A percentile compares a stretch with the other conserved stretches of the same genome.
These are phyloP conservation scores for Malassezia globosa DNA, from an alignment of 1,284 basidiomycete genomes.

Conservation along the genomic window DNA sequence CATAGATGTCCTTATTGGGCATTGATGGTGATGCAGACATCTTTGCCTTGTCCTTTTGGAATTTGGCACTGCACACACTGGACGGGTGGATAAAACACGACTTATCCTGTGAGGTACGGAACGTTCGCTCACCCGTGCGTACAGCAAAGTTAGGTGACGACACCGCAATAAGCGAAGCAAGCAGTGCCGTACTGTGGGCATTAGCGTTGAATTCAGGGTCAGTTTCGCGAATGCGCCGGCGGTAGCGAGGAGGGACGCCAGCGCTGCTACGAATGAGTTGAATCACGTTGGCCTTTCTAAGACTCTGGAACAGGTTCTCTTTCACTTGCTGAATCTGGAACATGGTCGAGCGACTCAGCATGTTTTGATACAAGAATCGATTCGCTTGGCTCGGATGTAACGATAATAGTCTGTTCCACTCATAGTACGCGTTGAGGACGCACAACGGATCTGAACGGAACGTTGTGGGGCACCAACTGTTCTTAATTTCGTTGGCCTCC, in stretches of 20 bases:
- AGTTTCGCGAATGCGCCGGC: conserved; percentile 24
- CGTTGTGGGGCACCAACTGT: conserved; percentile 64
- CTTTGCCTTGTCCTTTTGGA: conserved; percentile 49
- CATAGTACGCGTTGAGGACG: conserved; percentile 67
- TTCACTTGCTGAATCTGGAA: conserved; percentile 75
- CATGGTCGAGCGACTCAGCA: conserved; percentile 72
- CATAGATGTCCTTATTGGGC: conserved; percentile 61
- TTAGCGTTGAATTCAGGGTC: conserved; percentile 55
- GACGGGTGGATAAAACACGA: conserved; percentile 72
- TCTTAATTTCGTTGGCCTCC: conserved; percentile 59
- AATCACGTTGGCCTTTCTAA: conserved; percentile 56
- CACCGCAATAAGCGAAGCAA: conserved; percentile 73
- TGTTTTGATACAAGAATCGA: conserved; percentile 73
- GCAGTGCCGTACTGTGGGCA: conserved; percentile 63
- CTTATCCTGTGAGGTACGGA: conserved; percentile 75
- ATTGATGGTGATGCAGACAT: conserved; percentile 41
- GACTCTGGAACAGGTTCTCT: conserved; percentile 63
- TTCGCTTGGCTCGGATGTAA: conserved; percentile 53
- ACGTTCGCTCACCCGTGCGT: conserved; percentile 60
- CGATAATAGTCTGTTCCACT: conserved; percentile 53
- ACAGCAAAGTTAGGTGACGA: conserved; percentile 90
- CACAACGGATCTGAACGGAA: conserved; percentile 80
- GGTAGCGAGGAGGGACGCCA: conserved; percentile 15
- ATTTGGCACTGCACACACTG: conserved; percentile 71
- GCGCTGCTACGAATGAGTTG: conserved; percentile 23